Evolutionary conservation across 2,329 filamentous ascomycete species (phyloP).

Genomic region (Amesomyces nigricolor): DNA sequence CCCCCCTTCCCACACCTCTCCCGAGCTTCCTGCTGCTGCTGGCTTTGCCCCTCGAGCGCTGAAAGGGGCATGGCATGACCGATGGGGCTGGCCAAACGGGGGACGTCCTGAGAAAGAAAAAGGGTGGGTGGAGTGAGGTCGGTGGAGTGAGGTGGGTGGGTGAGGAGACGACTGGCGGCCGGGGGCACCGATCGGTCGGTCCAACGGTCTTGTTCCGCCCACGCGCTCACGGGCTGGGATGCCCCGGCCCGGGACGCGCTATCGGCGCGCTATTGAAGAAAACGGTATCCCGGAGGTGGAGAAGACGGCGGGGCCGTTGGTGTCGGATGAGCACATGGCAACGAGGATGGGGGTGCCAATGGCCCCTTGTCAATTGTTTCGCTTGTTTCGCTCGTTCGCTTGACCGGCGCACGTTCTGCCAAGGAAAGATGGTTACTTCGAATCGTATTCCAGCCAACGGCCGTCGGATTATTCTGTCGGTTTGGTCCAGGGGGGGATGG

Average conservation of each 20-base stretch:
- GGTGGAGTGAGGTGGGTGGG: not conserved
- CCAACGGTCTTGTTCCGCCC: conserved; percentile 1
- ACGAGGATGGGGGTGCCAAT: conserved; percentile 1
- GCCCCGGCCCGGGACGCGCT: conserved; percentile 7
- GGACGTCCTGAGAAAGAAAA: not conserved
- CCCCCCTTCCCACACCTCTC: not conserved
- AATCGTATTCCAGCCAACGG: too few relatives aligned
- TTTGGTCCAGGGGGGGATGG: too few relatives aligned
- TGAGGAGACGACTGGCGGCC: not conserved
- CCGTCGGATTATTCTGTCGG: too few relatives aligned
- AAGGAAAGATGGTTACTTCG: too few relatives aligned
- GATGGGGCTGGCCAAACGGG: not conserved
- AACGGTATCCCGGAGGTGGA: not conserved
- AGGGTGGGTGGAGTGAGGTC: not conserved
- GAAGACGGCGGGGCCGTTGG: not conserved
- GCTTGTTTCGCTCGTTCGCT: too few relatives aligned
- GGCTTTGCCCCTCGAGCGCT: not conserved
- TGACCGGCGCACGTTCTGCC: too few relatives aligned
- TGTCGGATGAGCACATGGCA: conserved; percentile 9
- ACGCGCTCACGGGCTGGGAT: not conserved
- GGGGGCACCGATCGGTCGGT: not conserved
- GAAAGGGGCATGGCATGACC: conserved; percentile 1
- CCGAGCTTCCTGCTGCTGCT: not conserved
- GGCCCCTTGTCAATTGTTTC: too few relatives aligned
- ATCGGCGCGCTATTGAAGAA: conserved; percentile 10